A percentile compares a stretch with the other conserved stretches of the same genome.
Conservation (phyloP, 2,329 filamentous ascomycete genomes). For the Magnaporthiopsis incrustans region DNA sequence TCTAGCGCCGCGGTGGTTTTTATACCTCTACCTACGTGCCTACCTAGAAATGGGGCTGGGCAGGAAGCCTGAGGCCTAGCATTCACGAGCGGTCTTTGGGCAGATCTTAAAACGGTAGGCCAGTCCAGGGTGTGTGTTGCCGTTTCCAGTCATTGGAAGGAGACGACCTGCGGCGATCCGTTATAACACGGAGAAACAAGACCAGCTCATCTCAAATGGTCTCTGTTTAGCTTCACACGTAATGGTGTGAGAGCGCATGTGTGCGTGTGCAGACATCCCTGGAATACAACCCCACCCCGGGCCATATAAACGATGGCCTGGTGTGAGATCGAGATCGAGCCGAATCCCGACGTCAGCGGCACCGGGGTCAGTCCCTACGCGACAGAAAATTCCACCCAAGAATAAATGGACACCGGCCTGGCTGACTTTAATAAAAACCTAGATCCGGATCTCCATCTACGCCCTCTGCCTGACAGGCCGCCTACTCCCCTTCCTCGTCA, state of each 20-base stretch:
- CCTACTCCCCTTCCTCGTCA: constrained; percentile 9
- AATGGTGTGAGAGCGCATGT: no score
- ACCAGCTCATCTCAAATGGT: background rate
- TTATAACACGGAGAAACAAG: background rate
- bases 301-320: background rate
- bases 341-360: constrained; percentile 23
- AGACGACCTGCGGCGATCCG: background rate
- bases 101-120: no score
- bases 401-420: no score
- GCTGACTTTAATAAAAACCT: background rate
- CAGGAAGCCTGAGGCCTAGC: no score
- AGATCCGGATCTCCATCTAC: constrained; percentile 12
- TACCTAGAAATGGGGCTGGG: no score
- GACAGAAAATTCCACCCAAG: no score
- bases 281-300: background rate
- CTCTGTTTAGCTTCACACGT: background rate
- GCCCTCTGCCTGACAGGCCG: constrained; percentile 8
- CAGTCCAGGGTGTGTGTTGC: no score
- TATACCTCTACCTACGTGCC: no score
- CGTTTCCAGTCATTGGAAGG: background rate
- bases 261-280: no score
- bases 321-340: constrained; percentile 28
- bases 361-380: constrained; percentile 5
- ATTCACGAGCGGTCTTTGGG: background rate
- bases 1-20: no score